Evolutionary conservation across 768 basidiomycete species (phyloP).

Genomic region (Kwoniella botswanensis): DNA sequence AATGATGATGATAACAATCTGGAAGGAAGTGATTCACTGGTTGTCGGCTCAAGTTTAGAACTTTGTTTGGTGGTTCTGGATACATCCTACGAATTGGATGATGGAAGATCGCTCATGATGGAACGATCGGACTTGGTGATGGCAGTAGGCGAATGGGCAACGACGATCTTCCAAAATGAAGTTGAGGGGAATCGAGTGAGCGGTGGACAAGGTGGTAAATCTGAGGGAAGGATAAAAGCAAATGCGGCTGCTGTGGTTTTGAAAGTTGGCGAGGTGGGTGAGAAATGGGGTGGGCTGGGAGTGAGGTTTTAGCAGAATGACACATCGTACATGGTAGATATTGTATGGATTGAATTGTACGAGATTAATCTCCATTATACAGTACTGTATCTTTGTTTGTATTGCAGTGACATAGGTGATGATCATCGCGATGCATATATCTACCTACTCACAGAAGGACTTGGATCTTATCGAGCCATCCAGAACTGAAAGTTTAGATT

Average conservation of each 20-base stretch:
- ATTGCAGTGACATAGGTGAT: too few relatives aligned
- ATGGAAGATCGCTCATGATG: slow-evolving; percentile 72
- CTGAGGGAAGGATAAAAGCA: slow-evolving; percentile 65
- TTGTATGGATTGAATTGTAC: too few relatives aligned
- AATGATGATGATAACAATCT: slow-evolving; percentile 7
- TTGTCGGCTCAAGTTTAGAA: slow-evolving; percentile 77
- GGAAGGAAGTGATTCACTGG: slow-evolving; percentile 65
- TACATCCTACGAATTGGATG: slow-evolving; percentile 74
- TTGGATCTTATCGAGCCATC: too few relatives aligned
- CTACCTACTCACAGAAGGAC: too few relatives aligned
- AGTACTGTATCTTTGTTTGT: too few relatives aligned
- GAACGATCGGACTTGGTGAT: slow-evolving; percentile 76
- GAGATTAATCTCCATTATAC: too few relatives aligned
- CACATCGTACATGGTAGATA: too few relatives aligned
- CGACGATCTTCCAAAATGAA: slow-evolving; percentile 67
- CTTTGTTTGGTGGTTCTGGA: slow-evolving; percentile 77
- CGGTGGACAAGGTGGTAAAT: slow-evolving; percentile 70
- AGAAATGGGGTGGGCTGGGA: slow-evolving; percentile 71
- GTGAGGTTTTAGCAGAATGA: slow-evolving; percentile 24
- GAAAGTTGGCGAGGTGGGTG: slow-evolving; percentile 74
- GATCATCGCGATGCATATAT: too few relatives aligned
- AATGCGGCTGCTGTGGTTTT: slow-evolving; percentile 80
- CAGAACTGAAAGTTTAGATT: too few relatives aligned
- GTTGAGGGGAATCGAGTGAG: slow-evolving; percentile 69
- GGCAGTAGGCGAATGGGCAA: slow-evolving; percentile 80